These are phyloP conservation scores for Osmozyma mogii DNA, from an alignment of 805 yeast genomes.

Conservation along the genomic window DNA sequence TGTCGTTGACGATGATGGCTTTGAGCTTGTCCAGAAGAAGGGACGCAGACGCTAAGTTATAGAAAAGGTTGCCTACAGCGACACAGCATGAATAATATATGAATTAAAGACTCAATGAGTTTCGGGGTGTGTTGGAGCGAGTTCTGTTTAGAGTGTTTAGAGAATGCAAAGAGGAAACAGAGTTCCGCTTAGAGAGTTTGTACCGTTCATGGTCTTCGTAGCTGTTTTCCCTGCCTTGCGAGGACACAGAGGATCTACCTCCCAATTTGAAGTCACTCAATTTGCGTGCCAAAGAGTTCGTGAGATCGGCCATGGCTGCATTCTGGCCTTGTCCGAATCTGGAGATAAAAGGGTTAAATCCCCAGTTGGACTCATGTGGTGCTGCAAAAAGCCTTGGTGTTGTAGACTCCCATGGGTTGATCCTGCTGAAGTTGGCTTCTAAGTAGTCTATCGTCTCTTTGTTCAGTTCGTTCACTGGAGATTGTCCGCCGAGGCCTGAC, in stretches of 20 bases:
- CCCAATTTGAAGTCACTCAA: slow-evolving; percentile 35
- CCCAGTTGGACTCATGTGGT: too few relatives aligned
- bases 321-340: neutral
- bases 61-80: too few relatives aligned
- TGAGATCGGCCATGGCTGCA: slow-evolving; percentile 29
- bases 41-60: slow-evolving; percentile 40
- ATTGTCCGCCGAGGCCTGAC: slow-evolving; percentile 21
- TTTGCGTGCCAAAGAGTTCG: slow-evolving; percentile 41
- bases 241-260: slow-evolving; percentile 20
- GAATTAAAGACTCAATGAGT: neutral
- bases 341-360: too few relatives aligned
- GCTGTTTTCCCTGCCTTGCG: slow-evolving; percentile 3
- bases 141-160: slow-evolving; percentile 33
- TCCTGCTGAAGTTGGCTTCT: too few relatives aligned
- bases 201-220: neutral
- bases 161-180: slow-evolving; percentile 32
- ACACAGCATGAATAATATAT: too few relatives aligned
- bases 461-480: too few relatives aligned
- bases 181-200: slow-evolving; percentile 11
- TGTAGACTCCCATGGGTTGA: too few relatives aligned
- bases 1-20: slow-evolving; percentile 88
- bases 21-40: slow-evolving; percentile 74
- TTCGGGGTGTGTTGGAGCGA: slow-evolving; percentile 4
- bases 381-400: too few relatives aligned
- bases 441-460: too few relatives aligned